Conservation (phyloP, 371 early-diverging fungal genomes). For the Lichtheimia corymbifera region DNA sequence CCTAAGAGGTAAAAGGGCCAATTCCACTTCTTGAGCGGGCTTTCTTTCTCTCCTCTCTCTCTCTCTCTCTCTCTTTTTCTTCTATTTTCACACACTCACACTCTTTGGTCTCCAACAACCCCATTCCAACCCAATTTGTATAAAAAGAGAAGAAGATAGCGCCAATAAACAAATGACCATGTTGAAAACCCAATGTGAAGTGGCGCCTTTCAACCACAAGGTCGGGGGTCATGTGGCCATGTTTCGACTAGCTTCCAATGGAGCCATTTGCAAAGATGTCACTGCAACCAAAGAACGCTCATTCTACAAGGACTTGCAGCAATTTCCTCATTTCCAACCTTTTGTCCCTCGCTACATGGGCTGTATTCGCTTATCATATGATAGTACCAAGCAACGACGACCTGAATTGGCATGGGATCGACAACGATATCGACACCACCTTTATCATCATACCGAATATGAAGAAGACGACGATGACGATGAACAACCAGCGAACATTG, state of each 20-base stretch:
- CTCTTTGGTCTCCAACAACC: too few relatives aligned
- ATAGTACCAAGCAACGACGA: slow-evolving; percentile 7
- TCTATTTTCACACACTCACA: not conserved
- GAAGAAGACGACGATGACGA: slow-evolving; percentile 1
- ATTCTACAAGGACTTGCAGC: slow-evolving; percentile 30
- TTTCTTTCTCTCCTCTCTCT: slow-evolving; percentile 7
- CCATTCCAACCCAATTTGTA: too few relatives aligned
- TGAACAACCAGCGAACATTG: not conserved
- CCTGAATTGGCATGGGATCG: slow-evolving; percentile 13
- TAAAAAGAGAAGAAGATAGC: too few relatives aligned
- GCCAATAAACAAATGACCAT: slow-evolving; percentile 2
- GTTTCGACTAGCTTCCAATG: slow-evolving; percentile 35
- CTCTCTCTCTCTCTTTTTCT: slow-evolving; percentile 3
- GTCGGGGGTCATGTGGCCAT: slow-evolving; percentile 47
- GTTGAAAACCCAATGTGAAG: slow-evolving; percentile 16
- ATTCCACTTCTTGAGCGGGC: slow-evolving; percentile 2
- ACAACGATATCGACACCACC: slow-evolving; percentile 8
- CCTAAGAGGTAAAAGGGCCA: too few relatives aligned
- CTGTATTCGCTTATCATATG: slow-evolving; percentile 21
- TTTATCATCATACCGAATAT: not conserved
- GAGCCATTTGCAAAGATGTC: slow-evolving; percentile 41
- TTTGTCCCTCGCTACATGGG: slow-evolving; percentile 41
- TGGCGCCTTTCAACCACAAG: slow-evolving; percentile 40
- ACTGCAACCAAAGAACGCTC: slow-evolving; percentile 26
- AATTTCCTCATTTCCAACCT: slow-evolving; percentile 28